A percentile compares a stretch with the other conserved stretches of the same genome.
phyloP scores from a whole-genome alignment of 768 basidiomycete species.

The Boletus huronensis region DNA sequence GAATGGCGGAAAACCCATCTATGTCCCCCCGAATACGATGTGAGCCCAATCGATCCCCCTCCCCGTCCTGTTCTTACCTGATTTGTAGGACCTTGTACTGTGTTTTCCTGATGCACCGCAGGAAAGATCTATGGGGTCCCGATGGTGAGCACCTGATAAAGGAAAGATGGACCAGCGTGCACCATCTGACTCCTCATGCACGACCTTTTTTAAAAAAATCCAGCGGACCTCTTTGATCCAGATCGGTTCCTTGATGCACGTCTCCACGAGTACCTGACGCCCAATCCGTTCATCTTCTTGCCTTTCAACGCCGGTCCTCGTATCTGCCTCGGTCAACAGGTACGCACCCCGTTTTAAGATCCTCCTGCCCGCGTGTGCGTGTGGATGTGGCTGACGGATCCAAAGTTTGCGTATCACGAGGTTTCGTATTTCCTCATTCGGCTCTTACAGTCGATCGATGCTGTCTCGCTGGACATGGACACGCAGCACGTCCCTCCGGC shows the following conservation, averaged over 20 bases:
- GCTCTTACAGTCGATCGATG: conserved; percentile 47
- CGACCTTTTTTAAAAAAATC: neutral
- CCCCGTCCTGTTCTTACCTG: neutral
- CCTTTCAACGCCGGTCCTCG: conserved; percentile 69
- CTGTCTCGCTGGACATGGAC: conserved; percentile 37
- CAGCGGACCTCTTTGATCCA: conserved; percentile 50
- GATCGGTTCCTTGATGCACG: conserved; percentile 63
- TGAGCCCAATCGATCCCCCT: conserved; percentile 6
- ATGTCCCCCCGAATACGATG: conserved; percentile 44
- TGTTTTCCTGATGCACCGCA: conserved; percentile 37
- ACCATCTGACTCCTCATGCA: neutral
- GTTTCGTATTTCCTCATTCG: conserved; percentile 52
- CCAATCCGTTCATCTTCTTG: conserved; percentile 66
- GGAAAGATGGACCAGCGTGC: neutral
- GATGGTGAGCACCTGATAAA: conserved; percentile 25
- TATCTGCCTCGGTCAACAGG: conserved; percentile 56
- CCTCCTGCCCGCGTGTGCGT: neutral
- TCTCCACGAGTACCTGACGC: conserved; percentile 47
- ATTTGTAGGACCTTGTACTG: conserved; percentile 10
- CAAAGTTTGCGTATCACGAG: conserved; percentile 58
- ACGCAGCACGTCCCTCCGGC: conserved; percentile 34
- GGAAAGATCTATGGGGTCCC: conserved; percentile 38
- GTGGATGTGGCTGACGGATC: neutral
- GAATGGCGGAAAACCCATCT: conserved; percentile 43
- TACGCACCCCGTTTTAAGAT: neutral